phyloP scores from a whole-genome alignment of 2,329 filamentous ascomycete species.

The Herpotrichia juniperi region DNA sequence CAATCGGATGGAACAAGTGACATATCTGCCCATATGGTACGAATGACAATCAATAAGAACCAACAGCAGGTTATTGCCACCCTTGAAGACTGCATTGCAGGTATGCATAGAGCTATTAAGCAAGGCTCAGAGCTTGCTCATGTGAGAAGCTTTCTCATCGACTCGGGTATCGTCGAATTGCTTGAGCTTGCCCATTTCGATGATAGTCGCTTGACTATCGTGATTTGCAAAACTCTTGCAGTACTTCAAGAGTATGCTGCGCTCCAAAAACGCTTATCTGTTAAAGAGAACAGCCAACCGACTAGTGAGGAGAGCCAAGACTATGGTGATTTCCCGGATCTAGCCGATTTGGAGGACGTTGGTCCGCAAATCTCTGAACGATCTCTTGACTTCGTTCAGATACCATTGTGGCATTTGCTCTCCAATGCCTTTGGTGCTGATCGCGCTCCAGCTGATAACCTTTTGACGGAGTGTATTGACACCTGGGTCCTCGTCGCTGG shows the following conservation, averaged over 20 bases:
- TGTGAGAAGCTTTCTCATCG: conserved; percentile 51
- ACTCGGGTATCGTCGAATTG: conserved; percentile 52
- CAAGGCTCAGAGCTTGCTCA: conserved; percentile 47
- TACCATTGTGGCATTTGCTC: conserved; percentile 59
- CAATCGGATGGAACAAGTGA: conserved; percentile 41
- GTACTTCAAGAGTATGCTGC: conserved; percentile 51
- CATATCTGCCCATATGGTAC: conserved; percentile 55
- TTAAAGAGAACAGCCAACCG: conserved; percentile 34
- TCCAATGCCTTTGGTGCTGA: conserved; percentile 69
- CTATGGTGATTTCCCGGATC: conserved; percentile 64
- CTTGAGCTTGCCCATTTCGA: conserved; percentile 60
- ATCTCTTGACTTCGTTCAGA: conserved; percentile 52
- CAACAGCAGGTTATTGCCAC: conserved; percentile 63
- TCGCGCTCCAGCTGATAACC: conserved; percentile 55
- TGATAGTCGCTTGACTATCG: conserved; percentile 49
- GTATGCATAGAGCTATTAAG: conserved; percentile 57
- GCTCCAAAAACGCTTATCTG: conserved; percentile 1
- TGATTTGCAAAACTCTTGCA: conserved; percentile 58
- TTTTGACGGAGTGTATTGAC: conserved; percentile 60
- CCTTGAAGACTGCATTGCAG: conserved; percentile 58
- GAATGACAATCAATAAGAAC: conserved; percentile 61
- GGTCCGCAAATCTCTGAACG: conserved; percentile 22
- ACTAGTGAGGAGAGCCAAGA: conserved; percentile 67
- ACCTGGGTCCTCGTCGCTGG: conserved; percentile 60
- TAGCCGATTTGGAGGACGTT: conserved; percentile 54